phyloP scores from a whole-genome alignment of 805 yeast genomes.

The Blastobotrys attinorum region DNA sequence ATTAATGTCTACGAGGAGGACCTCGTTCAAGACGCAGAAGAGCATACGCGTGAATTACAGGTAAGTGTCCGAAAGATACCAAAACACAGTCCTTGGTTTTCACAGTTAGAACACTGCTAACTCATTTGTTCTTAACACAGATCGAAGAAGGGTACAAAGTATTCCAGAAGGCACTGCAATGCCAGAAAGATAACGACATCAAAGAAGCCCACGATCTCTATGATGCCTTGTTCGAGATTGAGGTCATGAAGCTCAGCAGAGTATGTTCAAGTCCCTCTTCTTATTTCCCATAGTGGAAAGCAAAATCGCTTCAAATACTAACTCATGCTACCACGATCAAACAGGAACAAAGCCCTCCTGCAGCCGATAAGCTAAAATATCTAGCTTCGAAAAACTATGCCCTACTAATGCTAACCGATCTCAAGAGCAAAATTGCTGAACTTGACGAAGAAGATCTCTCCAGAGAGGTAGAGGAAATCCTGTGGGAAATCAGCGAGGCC shows the following conservation, averaged over 20 bases:
- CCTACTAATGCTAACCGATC: constrained; percentile 46
- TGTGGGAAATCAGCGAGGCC: constrained; percentile 61
- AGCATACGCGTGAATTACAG: constrained; percentile 86
- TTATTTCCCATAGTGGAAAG: too few relatives aligned
- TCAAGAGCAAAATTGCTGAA: constrained; percentile 22
- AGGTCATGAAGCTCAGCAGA: constrained; percentile 41
- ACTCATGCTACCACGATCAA: too few relatives aligned
- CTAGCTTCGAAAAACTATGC: constrained; percentile 79
- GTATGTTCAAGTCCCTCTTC: too few relatives aligned
- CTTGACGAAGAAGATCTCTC: constrained; percentile 24
- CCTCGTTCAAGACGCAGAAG: constrained; percentile 61
- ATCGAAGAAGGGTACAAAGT: constrained; percentile 75
- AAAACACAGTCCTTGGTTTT: too few relatives aligned
- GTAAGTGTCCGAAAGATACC: constrained; percentile 29
- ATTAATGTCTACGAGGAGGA: constrained; percentile 73
- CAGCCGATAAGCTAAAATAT: constrained; percentile 65
- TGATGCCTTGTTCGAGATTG: constrained; percentile 55
- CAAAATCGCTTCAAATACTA: too few relatives aligned
- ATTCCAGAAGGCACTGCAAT: constrained; percentile 60
- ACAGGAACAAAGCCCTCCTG: constrained; percentile 46
- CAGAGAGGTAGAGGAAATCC: constrained; percentile 31
- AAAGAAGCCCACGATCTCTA: constrained; percentile 48
- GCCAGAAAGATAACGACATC: constrained; percentile 46
- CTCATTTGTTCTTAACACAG: constrained; percentile 9
- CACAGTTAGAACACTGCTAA: neutral